A percentile compares a stretch with the other conserved stretches of the same genome.
These are phyloP conservation scores for Echinochloa phyllopogon DNA, from an alignment of 176 grass and related monocot genomes.

Conservation along the genomic window DNA sequence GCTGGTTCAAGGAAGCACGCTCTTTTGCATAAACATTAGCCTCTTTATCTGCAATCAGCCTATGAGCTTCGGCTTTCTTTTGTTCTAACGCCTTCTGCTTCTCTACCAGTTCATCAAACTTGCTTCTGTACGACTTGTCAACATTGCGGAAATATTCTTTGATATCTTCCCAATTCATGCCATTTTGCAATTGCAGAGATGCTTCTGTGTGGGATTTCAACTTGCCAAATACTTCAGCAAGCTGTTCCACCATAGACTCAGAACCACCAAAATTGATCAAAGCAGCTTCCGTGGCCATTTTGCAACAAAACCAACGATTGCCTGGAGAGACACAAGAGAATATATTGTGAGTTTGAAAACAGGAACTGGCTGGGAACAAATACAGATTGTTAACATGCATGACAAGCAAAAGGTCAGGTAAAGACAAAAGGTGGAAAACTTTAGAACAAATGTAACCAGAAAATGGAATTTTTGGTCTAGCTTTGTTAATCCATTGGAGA, in stretches of 20 bases:
- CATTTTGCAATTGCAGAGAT: conserved; percentile 54
- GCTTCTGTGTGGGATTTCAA: conserved; percentile 72
- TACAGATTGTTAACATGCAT: background rate
- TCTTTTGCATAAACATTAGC: conserved; percentile 70
- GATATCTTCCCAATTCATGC: conserved; percentile 70
- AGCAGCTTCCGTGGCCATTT: conserved; percentile 54
- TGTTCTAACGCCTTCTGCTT: conserved; percentile 71
- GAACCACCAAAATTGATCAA: conserved; percentile 37
- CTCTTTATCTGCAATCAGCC: conserved; percentile 77
- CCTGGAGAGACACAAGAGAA: conserved; percentile 33
- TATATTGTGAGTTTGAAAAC: background rate
- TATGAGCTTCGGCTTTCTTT: conserved; percentile 50
- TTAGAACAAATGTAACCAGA: conserved; percentile 5
- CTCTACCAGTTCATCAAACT: conserved; percentile 72
- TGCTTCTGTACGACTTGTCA: conserved; percentile 70
- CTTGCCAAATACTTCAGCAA: conserved; percentile 70
- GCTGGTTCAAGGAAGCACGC: conserved; percentile 56
- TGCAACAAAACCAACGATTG: conserved; percentile 31
- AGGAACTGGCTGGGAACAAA: background rate
- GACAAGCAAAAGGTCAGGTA: background rate
- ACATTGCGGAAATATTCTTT: conserved; percentile 68
- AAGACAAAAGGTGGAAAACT: background rate
- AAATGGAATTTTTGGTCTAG: background rate
- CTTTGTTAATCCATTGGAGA: background rate
- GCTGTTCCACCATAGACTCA: conserved; percentile 69